Conservation (phyloP, 495 filamentous ascomycete species). For the Copromyces sp. region DNA sequence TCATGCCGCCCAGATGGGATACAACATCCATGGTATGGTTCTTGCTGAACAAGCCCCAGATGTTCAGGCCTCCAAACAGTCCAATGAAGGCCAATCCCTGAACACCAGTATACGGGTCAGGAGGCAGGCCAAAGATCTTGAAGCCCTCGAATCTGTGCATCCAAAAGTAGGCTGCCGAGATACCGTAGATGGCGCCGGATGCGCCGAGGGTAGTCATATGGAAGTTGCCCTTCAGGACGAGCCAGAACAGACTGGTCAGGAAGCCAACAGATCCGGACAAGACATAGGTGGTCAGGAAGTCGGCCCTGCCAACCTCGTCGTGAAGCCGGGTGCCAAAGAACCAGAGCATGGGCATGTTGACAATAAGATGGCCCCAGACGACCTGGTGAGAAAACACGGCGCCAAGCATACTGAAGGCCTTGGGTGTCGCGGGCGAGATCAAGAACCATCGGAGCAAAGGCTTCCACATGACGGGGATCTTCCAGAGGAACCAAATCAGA, state of each 20-base stretch:
- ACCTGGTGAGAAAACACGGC: slow-evolving; percentile 72
- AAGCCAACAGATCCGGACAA: slow-evolving; percentile 56
- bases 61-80: slow-evolving; percentile 35
- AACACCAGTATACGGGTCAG: slow-evolving; percentile 39
- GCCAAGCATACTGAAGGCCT: slow-evolving; percentile 53
- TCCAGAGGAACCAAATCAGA: slow-evolving; percentile 54
- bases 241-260: slow-evolving; percentile 47
- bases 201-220: slow-evolving; percentile 51
- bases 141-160: slow-evolving; percentile 47
- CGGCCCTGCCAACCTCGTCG: slow-evolving; percentile 77
- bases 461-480: slow-evolving; percentile 57
- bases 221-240: slow-evolving; percentile 40
- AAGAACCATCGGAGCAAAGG: slow-evolving; percentile 73
- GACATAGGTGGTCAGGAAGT: slow-evolving; percentile 73
- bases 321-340: slow-evolving; percentile 49
- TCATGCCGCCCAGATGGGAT: slow-evolving; percentile 64
- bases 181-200: slow-evolving; percentile 59
- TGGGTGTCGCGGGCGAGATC: slow-evolving; percentile 57
- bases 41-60: slow-evolving; percentile 30
- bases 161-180: slow-evolving; percentile 59
- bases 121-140: slow-evolving; percentile 41
- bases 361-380: slow-evolving; percentile 45
- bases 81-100: slow-evolving; percentile 40
- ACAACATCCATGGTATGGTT: slow-evolving; percentile 47
- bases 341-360: slow-evolving; percentile 58